Evolutionary conservation across 805 yeast genomes (phyloP), one percentile per base, ranked within the genome.

Genomic region (Cyberlindnera suaveolens): DNA sequence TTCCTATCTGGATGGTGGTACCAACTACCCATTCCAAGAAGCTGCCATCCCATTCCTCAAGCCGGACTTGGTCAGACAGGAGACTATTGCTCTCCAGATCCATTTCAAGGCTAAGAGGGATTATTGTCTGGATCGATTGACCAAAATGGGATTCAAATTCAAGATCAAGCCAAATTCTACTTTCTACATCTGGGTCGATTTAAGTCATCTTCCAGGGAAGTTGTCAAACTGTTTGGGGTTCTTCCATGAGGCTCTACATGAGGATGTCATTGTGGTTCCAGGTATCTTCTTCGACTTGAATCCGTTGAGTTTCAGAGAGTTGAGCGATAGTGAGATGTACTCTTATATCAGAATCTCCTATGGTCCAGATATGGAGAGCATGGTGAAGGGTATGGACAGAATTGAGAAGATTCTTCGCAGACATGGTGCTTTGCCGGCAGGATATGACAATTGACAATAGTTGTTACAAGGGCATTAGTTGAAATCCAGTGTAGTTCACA

Each of bases 241-340:
- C 52, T 77, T 77, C 70, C 83, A 77, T 54, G 83, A 77, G 57
- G 75, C 80, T 46, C 62, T 77, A 35, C 81, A 76, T 52, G 80
- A 77, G 50, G 71, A 71, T 51, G 79, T 76, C 11, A 77, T 77
- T 53, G 72, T 74, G 29, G 83, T 77, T 16, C 83, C 83, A 4
- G 83, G 83, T 3, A 77, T 77, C 48, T 77, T 77, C 64, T 77
- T 77, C 56, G 76, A 77, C 54, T 67, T 77, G 49, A 77, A 77
- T 49, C 83, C 83, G 4, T 71, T 66, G 42, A 66, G 69, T 36
- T 57, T 68, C 51, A 57, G 71, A 53, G 68, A 66, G 40, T 60
- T 77, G 40, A 76, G 68, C 45, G 83, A 77, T 48, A 77, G 75
- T 32, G 78, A 72, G 34, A 76, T 78, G 80, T 77, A 75, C 54